Base-by-base conservation (phyloP, 371 early-diverging fungal genomes). In the Mortierella sp. region DNA sequence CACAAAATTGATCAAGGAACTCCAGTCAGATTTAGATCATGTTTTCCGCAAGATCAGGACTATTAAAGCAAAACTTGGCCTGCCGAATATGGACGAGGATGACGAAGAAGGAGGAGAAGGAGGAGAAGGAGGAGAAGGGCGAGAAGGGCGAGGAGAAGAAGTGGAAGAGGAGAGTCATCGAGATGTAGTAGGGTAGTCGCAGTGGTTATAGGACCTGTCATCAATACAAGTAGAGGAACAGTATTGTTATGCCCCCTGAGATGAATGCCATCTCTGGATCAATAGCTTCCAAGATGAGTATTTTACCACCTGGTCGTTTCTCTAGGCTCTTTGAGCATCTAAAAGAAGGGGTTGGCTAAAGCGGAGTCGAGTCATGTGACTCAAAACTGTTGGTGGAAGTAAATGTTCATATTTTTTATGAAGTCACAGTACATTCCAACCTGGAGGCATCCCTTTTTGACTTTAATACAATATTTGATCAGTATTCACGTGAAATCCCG, bases 31-130 rank as follows among this genome's bases (percentile, higher is more conserved):
- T 55, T 53, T 80, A 5, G 75, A 80, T 47, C 63, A 80, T 57
- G 71, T 80, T 45, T 80, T 80, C 57, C 81, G 81, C 36, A 80
- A 72, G 59, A 80, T 80, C 57, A 69, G 81, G 61, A 38, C 60
- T 19, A 72, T 77, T 52, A 77, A 77, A 48, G 43, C 69, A 5
- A 77, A 69, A 28, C 69, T 77, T n/a, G 61, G 69, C 50, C 58
- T 77, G 15, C 77, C 77, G 4, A 77, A 77, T 13, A 16, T 65
- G 16, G 76, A 72, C 4, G 57, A 58, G 7, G 69, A 65, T 15
- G 77, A 65, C 7, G 69, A 64, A 3, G 72, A 68, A 10, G 58
- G 61, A 2, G 72, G 61, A 0, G 50, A 66, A 19, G 65, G 33
- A 21, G 50, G 41, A 33, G 52, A 36, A 41, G 41, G 28, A 28